These are phyloP conservation scores for Cladobotryum protrusum DNA, from an alignment of 2,329 filamentous ascomycete species.

Conservation along the genomic window DNA sequence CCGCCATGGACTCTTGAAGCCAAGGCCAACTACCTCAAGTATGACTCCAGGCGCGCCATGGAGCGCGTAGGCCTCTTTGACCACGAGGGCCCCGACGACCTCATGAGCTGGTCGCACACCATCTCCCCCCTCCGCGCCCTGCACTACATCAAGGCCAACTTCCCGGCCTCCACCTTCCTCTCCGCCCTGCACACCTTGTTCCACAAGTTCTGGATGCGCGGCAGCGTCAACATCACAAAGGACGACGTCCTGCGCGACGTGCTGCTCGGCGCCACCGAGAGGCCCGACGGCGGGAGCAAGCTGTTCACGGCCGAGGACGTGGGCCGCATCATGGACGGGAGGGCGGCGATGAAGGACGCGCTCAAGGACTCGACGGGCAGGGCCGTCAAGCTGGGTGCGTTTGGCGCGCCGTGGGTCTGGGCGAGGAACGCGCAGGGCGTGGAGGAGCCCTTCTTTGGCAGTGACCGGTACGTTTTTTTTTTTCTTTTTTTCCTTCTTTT, in stretches of 20 bases:
- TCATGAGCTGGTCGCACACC: constrained; percentile 39
- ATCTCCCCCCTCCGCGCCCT: constrained; percentile 58
- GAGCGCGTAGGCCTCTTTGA: constrained; percentile 31
- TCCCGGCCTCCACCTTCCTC: constrained; percentile 44
- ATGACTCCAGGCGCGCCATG: constrained; percentile 36
- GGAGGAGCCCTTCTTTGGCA: constrained; percentile 69
- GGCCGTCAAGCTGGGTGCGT: constrained; percentile 61
- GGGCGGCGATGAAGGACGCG: constrained; percentile 37
- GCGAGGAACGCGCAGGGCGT: constrained; percentile 52
- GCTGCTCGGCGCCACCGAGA: constrained; percentile 27
- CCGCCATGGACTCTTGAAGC: constrained; percentile 66
- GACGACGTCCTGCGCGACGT: constrained; percentile 43
- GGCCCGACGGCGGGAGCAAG: constrained; percentile 17
- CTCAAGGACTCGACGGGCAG: constrained; percentile 54
- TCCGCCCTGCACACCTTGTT: constrained; percentile 50
- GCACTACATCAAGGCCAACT: constrained; percentile 57
- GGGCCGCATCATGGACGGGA: constrained; percentile 47
- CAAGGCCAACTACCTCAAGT: constrained; percentile 53
- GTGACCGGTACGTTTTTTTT: constrained; percentile 49
- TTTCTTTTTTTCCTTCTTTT: constrained; percentile 21
- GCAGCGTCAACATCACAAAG: constrained; percentile 53
- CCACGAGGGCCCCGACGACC: constrained; percentile 34
- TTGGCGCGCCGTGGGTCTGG: constrained; percentile 72
- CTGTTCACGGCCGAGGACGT: constrained; percentile 50
- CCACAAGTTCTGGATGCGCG: constrained; percentile 55